Conservation (phyloP, 2,329 filamentous ascomycete genomes). For the Penicillium sclerotigenum region DNA sequence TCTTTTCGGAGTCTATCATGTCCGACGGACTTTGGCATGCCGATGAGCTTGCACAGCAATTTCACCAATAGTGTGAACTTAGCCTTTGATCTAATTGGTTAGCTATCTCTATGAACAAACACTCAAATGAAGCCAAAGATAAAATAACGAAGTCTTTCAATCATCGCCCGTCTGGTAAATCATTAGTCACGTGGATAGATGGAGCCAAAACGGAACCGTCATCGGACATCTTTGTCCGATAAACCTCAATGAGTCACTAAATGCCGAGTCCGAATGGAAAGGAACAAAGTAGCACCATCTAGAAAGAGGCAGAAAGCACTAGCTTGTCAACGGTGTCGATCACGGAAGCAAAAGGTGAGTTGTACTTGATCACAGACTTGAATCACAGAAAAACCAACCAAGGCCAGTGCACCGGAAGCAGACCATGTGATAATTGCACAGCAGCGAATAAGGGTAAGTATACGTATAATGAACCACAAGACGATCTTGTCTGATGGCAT, state of each 20-base stretch:
- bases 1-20: background rate
- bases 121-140: background rate
- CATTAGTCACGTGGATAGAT: background rate
- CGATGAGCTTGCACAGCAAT: background rate
- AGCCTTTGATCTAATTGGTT: background rate
- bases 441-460: constrained; percentile 4
- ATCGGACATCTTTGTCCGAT: constrained; percentile 2
- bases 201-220: background rate
- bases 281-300: background rate
- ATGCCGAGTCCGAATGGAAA: constrained; percentile 4
- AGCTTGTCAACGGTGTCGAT: constrained; percentile 13
- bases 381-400: background rate
- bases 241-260: background rate
- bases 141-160: background rate
- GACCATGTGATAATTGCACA: constrained; percentile 14
- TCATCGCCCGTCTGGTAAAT: background rate
- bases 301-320: constrained; percentile 9
- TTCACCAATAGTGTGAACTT: background rate
- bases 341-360: constrained; percentile 12
- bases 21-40: constrained; percentile 1
- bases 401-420: constrained; percentile 7
- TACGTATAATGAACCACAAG: background rate
- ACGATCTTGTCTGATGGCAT: background rate
- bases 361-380: background rate
- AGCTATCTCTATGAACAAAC: background rate